phyloP scores from a whole-genome alignment of 192 early-diverging fungal genomes.

The Glomus cerebriforme region DNA sequence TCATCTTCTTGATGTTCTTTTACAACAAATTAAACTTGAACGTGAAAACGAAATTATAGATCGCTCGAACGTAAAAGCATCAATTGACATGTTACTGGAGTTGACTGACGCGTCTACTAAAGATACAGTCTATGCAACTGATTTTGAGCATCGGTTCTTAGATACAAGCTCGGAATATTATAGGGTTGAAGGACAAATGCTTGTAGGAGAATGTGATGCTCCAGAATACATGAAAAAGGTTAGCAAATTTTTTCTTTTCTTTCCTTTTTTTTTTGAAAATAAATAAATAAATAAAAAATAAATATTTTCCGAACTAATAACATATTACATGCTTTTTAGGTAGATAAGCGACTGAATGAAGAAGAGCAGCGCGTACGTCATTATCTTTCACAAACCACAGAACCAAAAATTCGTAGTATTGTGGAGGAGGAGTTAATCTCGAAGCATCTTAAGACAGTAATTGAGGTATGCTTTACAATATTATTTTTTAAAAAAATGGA shows the following conservation, averaged over 20 bases:
- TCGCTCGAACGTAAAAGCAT: constrained; percentile 67
- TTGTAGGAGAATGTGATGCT: constrained; percentile 62
- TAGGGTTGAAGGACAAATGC: constrained; percentile 54
- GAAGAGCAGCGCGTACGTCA: constrained; percentile 73
- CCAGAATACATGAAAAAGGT: constrained; percentile 73
- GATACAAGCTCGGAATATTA: constrained; percentile 77
- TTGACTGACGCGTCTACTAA: constrained; percentile 54
- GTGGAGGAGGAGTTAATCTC: constrained; percentile 80
- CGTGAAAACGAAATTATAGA: constrained; percentile 80
- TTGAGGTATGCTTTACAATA: constrained; percentile 47
- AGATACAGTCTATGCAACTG: constrained; percentile 70
- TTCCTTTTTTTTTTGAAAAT: no score
- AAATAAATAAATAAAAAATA: no score
- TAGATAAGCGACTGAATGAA: constrained; percentile 73
- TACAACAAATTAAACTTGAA: constrained; percentile 80
- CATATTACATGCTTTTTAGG: constrained; percentile 36
- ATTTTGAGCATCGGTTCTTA: constrained; percentile 78
- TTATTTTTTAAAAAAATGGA: not conserved
- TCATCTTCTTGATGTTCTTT: constrained; percentile 63
- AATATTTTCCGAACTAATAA: not conserved
- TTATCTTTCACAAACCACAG: constrained; percentile 70
- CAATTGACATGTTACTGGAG: constrained; percentile 74
- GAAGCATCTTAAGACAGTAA: constrained; percentile 68
- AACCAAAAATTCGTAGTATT: constrained; percentile 66
- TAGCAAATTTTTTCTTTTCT: no score